These are phyloP conservation scores for Boletus semigastroideus DNA, from an alignment of 1,284 basidiomycete genomes.

Conservation along the genomic window DNA sequence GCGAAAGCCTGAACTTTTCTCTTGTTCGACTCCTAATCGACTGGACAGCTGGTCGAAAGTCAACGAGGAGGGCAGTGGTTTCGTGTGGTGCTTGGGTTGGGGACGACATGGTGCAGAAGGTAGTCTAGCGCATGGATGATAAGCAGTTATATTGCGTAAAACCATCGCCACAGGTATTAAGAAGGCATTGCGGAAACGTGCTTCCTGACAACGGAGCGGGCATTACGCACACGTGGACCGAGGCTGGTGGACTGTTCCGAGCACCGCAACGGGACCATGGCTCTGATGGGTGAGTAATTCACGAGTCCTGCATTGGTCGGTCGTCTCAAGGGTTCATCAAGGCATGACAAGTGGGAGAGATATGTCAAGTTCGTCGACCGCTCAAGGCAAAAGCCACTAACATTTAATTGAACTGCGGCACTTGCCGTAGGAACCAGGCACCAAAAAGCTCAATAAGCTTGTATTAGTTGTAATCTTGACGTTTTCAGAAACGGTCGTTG, in stretches of 20 bases:
- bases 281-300: neutral
- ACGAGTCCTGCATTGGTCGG: too few relatives aligned
- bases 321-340: too few relatives aligned
- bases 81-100: constrained; percentile 9
- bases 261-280: neutral
- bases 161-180: neutral
- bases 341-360: too few relatives aligned
- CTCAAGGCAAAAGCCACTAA: too few relatives aligned
- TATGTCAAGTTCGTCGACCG: too few relatives aligned
- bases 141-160: neutral
- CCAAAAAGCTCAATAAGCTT: too few relatives aligned
- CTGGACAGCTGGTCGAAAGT: neutral
- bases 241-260: too few relatives aligned
- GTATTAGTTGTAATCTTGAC: too few relatives aligned
- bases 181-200: constrained; percentile 4
- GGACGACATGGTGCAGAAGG: constrained; percentile 12
- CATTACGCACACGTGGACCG: neutral
- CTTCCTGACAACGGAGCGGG: neutral
- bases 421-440: too few relatives aligned
- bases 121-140: neutral
- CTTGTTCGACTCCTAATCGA: neutral
- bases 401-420: too few relatives aligned
- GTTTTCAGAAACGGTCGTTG: too few relatives aligned
- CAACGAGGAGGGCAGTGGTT: constrained; percentile 17
- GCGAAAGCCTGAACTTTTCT: constrained; percentile 1